Percentiles rank a stretch among this genome's conserved stretches.
phyloP scores from a whole-genome alignment of 495 filamentous ascomycete species.

The Ascobolus immersus region DNA sequence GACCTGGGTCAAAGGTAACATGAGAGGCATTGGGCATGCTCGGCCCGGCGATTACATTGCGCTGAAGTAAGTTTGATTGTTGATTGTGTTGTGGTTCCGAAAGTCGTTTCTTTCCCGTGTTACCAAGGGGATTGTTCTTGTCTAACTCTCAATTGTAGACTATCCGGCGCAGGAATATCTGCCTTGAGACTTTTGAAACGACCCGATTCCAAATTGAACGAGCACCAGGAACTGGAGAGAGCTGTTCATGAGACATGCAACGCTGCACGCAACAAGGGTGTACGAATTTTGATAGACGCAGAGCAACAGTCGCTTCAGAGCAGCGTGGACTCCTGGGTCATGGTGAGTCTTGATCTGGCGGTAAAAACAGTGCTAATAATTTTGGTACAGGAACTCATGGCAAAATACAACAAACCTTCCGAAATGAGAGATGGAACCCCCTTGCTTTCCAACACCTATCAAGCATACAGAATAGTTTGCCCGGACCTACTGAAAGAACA shows the following conservation, averaged over 20 bases:
- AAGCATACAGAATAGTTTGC: slow-evolving; percentile 32
- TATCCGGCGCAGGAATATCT: slow-evolving; percentile 50
- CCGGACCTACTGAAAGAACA: slow-evolving; percentile 39
- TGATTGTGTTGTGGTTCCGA: too few relatives aligned
- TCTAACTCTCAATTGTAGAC: too few relatives aligned
- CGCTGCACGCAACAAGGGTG: slow-evolving; percentile 39
- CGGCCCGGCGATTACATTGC: slow-evolving; percentile 61
- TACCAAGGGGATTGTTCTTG: too few relatives aligned
- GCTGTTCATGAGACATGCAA: slow-evolving; percentile 56
- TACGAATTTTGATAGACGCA: slow-evolving; percentile 62
- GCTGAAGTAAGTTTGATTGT: slow-evolving; percentile 59
- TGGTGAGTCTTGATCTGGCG: slow-evolving; percentile 15
- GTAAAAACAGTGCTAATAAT: not conserved
- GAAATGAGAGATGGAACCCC: not conserved
- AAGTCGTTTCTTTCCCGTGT: too few relatives aligned
- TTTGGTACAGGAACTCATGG: not conserved
- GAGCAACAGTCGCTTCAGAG: slow-evolving; percentile 60
- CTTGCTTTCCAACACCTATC: slow-evolving; percentile 3
- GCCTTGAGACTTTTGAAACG: slow-evolving; percentile 7
- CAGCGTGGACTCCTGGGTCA: slow-evolving; percentile 66
- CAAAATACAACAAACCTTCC: not conserved
- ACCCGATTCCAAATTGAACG: slow-evolving; percentile 6
- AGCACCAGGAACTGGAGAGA: slow-evolving; percentile 28
- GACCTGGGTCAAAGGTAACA: slow-evolving; percentile 10
- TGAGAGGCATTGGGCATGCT: slow-evolving; percentile 41